phyloP scores from a whole-genome alignment of 768 basidiomycete genomes.

The Russula sp. region DNA sequence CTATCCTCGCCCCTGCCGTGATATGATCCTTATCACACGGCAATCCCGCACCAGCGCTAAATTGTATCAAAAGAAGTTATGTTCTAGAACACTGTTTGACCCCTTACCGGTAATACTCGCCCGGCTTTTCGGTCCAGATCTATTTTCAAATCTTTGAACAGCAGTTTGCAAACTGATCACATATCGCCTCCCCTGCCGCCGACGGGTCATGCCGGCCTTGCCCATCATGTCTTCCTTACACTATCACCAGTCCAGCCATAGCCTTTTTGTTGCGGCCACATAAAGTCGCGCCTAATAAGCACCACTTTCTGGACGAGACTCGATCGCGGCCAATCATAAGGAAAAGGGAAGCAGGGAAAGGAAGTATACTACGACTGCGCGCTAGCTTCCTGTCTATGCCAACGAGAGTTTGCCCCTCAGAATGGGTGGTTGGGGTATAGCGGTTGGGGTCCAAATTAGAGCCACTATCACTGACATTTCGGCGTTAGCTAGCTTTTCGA shows the following conservation, averaged over 20 bases:
- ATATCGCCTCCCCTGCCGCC: not conserved
- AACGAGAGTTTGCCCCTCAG: not conserved
- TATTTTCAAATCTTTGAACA: slow-evolving; percentile 4
- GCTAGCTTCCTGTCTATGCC: too few species aligned
- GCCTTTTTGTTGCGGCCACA: not conserved
- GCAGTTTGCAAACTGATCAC: not conserved
- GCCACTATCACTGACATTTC: not conserved
- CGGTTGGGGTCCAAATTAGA: not conserved
- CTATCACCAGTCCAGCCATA: not conserved
- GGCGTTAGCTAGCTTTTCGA: not conserved
- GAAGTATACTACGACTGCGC: not conserved
- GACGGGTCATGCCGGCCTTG: not conserved
- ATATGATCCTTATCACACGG: slow-evolving; percentile 13
- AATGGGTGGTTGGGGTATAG: not conserved
- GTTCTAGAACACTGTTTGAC: slow-evolving; percentile 10
- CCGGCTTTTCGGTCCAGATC: slow-evolving; percentile 3
- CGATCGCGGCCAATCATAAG: slow-evolving; percentile 10
- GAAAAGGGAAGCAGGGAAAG: not conserved
- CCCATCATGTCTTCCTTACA: not conserved
- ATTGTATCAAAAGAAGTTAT: not conserved
- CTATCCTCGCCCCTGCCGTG: not conserved
- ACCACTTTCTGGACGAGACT: not conserved
- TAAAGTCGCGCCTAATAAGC: not conserved
- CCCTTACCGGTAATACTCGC: slow-evolving; percentile 1
- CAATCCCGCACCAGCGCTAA: slow-evolving; percentile 4